Percentiles rank a stretch among this genome's conserved stretches.
Evolutionary conservation across 1,284 basidiomycete genomes (phyloP).

Genomic region (Trichosporon ovoides): DNA sequence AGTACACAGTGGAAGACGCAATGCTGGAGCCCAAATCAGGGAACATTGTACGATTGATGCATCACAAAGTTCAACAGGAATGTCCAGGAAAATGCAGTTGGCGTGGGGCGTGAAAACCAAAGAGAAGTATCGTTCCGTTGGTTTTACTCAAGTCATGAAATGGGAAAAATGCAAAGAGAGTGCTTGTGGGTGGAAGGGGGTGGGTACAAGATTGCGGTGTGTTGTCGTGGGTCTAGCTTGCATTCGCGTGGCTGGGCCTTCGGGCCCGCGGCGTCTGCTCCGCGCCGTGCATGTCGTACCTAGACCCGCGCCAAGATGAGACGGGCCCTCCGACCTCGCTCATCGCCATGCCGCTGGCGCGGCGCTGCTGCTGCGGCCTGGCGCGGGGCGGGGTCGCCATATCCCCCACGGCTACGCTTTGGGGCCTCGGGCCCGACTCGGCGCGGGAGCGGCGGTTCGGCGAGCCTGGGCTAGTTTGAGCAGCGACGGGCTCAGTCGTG

Average conservation of each 20-base stretch:
- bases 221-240: too few species aligned
- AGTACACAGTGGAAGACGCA: too few species aligned
- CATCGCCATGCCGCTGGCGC: constrained; percentile 8
- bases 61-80: neutral
- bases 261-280: constrained; percentile 2
- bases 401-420: neutral
- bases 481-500: neutral
- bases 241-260: neutral
- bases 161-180: too few species aligned
- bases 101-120: too few species aligned
- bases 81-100: neutral
- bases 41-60: neutral
- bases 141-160: too few species aligned
- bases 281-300: neutral
- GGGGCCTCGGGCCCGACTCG: constrained; percentile 6
- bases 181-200: neutral
- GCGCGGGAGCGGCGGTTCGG: constrained; percentile 8
- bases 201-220: neutral
- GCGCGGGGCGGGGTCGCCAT: constrained; percentile 7
- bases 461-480: constrained; percentile 1
- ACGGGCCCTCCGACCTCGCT: constrained; percentile 15
- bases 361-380: constrained; percentile 4
- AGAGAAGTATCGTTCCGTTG: too few species aligned
- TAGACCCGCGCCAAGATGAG: constrained; percentile 11
- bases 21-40: too few species aligned